Base-by-base conservation (phyloP, 139 green algal genomes). In the Chlamydomonas eustigma region DNA sequence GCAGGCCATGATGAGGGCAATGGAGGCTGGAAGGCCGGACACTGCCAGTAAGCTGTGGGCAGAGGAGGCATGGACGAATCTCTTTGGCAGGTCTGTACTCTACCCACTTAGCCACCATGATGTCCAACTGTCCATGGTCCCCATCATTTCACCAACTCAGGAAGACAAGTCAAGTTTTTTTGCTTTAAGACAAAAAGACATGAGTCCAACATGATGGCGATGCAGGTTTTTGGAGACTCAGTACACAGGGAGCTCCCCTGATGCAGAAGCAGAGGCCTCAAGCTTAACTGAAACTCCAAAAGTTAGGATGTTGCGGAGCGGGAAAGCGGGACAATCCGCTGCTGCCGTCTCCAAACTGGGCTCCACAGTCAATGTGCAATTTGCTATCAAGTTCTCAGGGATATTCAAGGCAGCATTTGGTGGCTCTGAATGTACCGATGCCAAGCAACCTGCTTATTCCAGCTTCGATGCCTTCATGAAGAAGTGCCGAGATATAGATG, bases 51-150 rank as follows among this genome's bases (percentile, higher is more conserved):
- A 74, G 28, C 36, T 88, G 37, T 89, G 78, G 35, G 25, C 12
- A 1, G 76, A 82, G 34, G 70, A 80, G 28, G 77, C 78, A 3
- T 88, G 72, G 33, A 79, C 82, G 12, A 80, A 88, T 69, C 50
- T 90, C 30, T 65, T 88, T 24, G 64, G 65, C 52, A 71, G 58
- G 39, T 66, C n/a, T n/a, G n/a, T n/a, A n/a, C n/a, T n/a, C n/a
- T n/a, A n/a, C n/a, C n/a, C n/a, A n/a, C n/a, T n/a, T n/a, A n/a
- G n/a, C n/a, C n/a, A n/a, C n/a, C n/a, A n/a, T n/a, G n/a, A n/a
- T n/a, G n/a, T n/a, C n/a, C n/a, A n/a, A n/a, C n/a, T n/a, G n/a
- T n/a, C n/a, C n/a, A n/a, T n/a, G n/a, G n/a, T n/a, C n/a, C n/a
- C n/a, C n/a, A n/a, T n/a, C n/a, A n/a, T n/a, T n/a, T n/a, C n/a